phyloP scores from a whole-genome alignment of 2,329 filamentous ascomycete species.

The Aspergillus udagawae region DNA sequence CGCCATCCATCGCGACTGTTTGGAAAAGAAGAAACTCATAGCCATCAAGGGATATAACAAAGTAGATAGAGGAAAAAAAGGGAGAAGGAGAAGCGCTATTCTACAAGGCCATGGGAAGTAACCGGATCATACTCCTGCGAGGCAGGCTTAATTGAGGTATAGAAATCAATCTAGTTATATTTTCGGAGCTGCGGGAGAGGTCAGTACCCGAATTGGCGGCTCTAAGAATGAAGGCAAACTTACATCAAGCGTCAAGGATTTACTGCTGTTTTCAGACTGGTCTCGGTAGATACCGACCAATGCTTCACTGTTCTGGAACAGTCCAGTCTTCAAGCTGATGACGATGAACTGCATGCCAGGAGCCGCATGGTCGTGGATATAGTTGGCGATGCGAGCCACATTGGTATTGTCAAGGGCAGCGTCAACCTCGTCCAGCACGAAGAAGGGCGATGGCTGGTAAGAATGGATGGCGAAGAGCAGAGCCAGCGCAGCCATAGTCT shows the following conservation, averaged over 20 bases:
- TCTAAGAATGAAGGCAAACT: constrained; percentile 44
- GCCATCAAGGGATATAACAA: background rate
- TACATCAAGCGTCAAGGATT: constrained; percentile 90
- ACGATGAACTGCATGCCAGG: constrained; percentile 99
- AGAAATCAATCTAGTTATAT: constrained; percentile 22
- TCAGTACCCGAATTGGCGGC: constrained; percentile 4
- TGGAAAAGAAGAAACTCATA: background rate
- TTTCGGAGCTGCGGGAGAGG: constrained; percentile 29
- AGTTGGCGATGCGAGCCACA: constrained; percentile 92
- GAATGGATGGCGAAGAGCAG: constrained; percentile 94
- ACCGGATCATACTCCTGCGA: background rate
- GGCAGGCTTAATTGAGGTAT: background rate
- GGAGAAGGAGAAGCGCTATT: background rate
- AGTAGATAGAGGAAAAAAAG: background rate
- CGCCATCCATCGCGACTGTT: background rate
- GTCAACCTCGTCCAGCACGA: constrained; percentile 96
- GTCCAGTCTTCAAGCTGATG: constrained; percentile 88
- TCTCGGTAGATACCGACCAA: constrained; percentile 94
- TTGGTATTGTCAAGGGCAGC: constrained; percentile 98
- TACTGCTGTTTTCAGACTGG: constrained; percentile 86
- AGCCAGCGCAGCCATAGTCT: constrained; percentile 97
- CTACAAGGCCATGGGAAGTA: constrained; percentile 3
- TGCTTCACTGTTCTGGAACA: constrained; percentile 96
- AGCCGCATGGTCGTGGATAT: constrained; percentile 87
- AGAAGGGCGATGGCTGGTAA: constrained; percentile 94